Evolutionary conservation across 2,329 filamentous ascomycete species (phyloP).

Genomic region (Stromatinia cepivora): DNA sequence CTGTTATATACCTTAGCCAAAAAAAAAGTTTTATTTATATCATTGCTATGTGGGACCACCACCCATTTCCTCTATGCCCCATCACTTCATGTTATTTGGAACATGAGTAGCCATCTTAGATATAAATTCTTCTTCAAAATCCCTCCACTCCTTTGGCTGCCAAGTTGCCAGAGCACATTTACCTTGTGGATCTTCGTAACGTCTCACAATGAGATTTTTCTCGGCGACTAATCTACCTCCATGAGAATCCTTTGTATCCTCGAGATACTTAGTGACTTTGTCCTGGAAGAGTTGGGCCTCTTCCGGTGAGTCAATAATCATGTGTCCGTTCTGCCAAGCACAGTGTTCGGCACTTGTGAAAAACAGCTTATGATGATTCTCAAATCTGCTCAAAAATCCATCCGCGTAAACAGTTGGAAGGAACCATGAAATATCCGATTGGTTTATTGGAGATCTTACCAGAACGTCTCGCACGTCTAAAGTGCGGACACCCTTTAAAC

Average conservation of each 20-base stretch:
- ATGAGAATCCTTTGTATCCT: background rate
- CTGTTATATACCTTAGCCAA: no score
- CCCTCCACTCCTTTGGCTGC: background rate
- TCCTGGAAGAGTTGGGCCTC: background rate
- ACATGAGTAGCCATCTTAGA: background rate
- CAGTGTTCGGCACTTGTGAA: background rate
- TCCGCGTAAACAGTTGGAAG: background rate
- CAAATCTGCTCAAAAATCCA: background rate
- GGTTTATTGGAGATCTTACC: background rate
- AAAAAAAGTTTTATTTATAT: background rate
- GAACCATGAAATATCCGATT: background rate
- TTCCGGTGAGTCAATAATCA: background rate
- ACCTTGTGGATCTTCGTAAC: background rate
- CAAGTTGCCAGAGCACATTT: background rate
- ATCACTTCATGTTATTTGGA: background rate
- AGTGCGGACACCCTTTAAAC: background rate
- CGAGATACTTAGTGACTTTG: background rate
- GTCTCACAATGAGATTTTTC: background rate
- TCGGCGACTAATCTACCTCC: background rate
- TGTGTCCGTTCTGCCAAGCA: background rate
- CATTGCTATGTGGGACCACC: background rate
- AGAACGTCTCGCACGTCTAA: background rate
- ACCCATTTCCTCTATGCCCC: background rate
- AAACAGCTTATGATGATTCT: background rate
- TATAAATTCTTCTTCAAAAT: background rate